Evolutionary conservation across 768 basidiomycete genomes (phyloP).

Genomic region (Mycena kentingensis): DNA sequence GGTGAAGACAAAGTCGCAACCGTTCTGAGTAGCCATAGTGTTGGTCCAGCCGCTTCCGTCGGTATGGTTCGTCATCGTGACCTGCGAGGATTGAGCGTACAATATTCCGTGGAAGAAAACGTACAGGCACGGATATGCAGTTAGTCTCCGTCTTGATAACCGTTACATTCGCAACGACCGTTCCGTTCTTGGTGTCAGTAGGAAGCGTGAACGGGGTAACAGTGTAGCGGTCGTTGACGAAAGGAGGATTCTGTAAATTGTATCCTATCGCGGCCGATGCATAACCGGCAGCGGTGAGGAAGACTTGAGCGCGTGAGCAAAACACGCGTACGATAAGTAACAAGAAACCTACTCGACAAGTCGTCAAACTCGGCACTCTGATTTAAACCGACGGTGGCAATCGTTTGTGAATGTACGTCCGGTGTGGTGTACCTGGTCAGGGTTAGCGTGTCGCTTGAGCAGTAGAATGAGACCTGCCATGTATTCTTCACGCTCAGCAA

Average conservation of each 20-base stretch:
- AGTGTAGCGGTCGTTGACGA: constrained; percentile 47
- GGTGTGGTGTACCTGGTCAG: too few relatives aligned
- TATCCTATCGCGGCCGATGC: constrained; percentile 53
- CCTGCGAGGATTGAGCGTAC: constrained; percentile 26
- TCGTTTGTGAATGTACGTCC: too few relatives aligned
- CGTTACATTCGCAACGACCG: constrained; percentile 50
- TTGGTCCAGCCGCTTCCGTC: constrained; percentile 47
- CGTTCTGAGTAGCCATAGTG: constrained; percentile 37
- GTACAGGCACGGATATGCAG: constrained; percentile 43
- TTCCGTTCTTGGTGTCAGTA: constrained; percentile 25
- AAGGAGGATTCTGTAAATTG: constrained; percentile 46
- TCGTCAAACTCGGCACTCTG: constrained; percentile 48
- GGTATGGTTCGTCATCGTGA: constrained; percentile 36
- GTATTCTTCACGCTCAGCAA: constrained; percentile 50
- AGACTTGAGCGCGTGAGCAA: constrained; percentile 35
- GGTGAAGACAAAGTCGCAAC: constrained; percentile 42
- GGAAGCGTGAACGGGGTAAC: constrained; percentile 49
- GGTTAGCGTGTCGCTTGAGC: too few relatives aligned
- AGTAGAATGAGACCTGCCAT: too few relatives aligned
- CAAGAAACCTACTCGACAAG: constrained; percentile 43
- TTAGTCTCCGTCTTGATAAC: constrained; percentile 47
- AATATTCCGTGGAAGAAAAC: constrained; percentile 3
- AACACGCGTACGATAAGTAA: background rate
- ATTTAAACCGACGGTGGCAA: constrained; percentile 45
- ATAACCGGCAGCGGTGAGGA: constrained; percentile 56